These are phyloP conservation scores for Aspergillus sp. DNA, from an alignment of 2,329 filamentous ascomycete genomes.

Conservation along the genomic window DNA sequence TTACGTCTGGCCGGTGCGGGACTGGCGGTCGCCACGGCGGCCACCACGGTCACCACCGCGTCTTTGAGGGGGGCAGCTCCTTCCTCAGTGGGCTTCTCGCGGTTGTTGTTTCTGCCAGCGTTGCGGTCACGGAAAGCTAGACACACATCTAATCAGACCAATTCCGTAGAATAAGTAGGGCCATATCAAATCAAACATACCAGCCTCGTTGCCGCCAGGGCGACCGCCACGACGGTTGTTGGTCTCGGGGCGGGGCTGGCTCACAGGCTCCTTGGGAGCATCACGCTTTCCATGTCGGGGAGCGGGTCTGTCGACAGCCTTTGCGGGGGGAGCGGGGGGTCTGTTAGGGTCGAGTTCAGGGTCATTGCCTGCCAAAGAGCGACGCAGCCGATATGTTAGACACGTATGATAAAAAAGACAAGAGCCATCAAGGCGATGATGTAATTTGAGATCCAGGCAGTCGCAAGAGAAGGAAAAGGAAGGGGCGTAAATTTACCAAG, in stretches of 20 bases:
- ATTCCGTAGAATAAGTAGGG: background rate
- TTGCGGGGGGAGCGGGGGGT: constrained; percentile 71
- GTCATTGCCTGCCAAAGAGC: constrained; percentile 56
- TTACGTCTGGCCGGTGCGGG: constrained; percentile 57
- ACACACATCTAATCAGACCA: background rate
- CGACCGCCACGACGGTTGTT: constrained; percentile 45
- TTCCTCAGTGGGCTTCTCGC: constrained; percentile 72
- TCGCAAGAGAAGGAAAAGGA: constrained; percentile 14
- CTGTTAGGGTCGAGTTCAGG: constrained; percentile 69
- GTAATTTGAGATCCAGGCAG: constrained; percentile 18
- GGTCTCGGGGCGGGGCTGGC: constrained; percentile 31
- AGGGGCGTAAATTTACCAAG: constrained; percentile 65
- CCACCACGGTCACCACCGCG: constrained; percentile 56
- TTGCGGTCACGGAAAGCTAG: constrained; percentile 85
- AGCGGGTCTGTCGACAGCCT: constrained; percentile 80
- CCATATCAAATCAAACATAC: constrained; percentile 52
- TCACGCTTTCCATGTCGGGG: constrained; percentile 82
- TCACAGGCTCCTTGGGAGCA: constrained; percentile 67
- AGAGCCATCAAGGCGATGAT: constrained; percentile 6
- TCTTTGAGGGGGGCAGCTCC: constrained; percentile 39
- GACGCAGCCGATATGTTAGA: constrained; percentile 25
- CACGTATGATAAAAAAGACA: constrained; percentile 1
- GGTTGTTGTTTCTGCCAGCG: constrained; percentile 78
- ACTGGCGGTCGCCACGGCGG: constrained; percentile 59
- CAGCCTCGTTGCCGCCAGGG: constrained; percentile 75